Conservation (phyloP, 768 basidiomycete species). For the Epithele typhae region DNA sequence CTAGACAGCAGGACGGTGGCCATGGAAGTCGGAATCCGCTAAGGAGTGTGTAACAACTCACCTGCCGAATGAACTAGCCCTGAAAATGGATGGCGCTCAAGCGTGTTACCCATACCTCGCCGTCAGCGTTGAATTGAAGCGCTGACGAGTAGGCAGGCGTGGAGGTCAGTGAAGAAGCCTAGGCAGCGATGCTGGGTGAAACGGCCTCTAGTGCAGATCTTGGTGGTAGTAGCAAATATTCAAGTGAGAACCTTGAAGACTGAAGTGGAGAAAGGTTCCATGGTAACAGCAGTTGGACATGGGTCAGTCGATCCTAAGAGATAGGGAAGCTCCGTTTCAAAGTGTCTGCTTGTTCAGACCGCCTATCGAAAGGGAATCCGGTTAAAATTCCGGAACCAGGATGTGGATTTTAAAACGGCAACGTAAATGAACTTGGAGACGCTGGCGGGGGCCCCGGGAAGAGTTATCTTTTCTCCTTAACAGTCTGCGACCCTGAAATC, state of each 20-base stretch:
- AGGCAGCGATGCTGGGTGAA: conserved; percentile 70
- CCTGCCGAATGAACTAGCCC: conserved; percentile 89
- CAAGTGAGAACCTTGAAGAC: conserved; percentile 84
- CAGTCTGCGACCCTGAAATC: no score
- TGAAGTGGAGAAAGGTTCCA: conserved; percentile 88
- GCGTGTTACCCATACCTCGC: conserved; percentile 82
- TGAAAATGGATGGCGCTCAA: conserved; percentile 90
- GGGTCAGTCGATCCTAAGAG: conserved; percentile 85
- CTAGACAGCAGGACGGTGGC: conserved; percentile 86
- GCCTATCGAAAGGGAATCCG: no score
- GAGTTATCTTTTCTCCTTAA: no score
- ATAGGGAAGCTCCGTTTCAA: no score
- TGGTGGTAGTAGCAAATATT: conserved; percentile 89
- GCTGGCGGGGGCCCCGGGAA: no score
- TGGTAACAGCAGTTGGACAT: conserved; percentile 85
- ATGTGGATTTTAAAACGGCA: no score
- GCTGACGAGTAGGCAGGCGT: conserved; percentile 74
- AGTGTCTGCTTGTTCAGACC: no score
- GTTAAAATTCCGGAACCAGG: no score
- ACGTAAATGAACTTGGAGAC: no score
- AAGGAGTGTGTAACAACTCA: conserved; percentile 88
- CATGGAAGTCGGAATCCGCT: conserved; percentile 84
- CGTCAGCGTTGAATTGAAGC: conserved; percentile 68
- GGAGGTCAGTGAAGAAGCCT: conserved; percentile 78
- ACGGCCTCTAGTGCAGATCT: conserved; percentile 83